Evolutionary conservation across 129 eudicot genomes (phyloP).

Genomic region (Cynara cardunculus): DNA sequence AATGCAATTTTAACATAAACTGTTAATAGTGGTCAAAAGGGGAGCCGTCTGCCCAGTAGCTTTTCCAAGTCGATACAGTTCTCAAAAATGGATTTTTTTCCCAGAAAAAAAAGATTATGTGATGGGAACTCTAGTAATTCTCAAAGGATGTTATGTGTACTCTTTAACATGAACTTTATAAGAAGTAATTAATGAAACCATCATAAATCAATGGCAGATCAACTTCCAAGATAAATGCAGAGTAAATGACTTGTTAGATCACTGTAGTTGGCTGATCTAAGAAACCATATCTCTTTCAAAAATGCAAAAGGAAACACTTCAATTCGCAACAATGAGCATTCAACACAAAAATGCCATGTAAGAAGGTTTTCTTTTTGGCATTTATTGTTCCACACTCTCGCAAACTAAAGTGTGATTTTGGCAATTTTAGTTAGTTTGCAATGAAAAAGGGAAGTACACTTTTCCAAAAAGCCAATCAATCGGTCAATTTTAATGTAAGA

Average conservation of each 20-base stretch:
- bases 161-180: background rate
- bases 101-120: too few relatives aligned
- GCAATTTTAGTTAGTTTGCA: background rate
- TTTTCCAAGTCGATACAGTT: too few relatives aligned
- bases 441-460: background rate
- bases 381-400: background rate
- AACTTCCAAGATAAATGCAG: background rate
- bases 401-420: background rate
- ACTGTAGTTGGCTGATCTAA: background rate
- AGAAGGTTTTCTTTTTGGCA: background rate
- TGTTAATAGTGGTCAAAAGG: too few relatives aligned
- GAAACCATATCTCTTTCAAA: background rate
- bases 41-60: too few relatives aligned
- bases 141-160: background rate
- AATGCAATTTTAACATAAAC: background rate
- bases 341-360: background rate
- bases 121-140: background rate
- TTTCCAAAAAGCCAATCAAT: background rate
- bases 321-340: background rate
- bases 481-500: background rate
- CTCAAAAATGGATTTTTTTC: too few relatives aligned
- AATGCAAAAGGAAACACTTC: background rate
- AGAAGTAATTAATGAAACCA: background rate
- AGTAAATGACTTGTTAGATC: background rate
- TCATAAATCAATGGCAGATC: background rate